These are phyloP conservation scores for Mytilinidion resinicola DNA, from an alignment of 495 filamentous ascomycete species.

Conservation along the genomic window DNA sequence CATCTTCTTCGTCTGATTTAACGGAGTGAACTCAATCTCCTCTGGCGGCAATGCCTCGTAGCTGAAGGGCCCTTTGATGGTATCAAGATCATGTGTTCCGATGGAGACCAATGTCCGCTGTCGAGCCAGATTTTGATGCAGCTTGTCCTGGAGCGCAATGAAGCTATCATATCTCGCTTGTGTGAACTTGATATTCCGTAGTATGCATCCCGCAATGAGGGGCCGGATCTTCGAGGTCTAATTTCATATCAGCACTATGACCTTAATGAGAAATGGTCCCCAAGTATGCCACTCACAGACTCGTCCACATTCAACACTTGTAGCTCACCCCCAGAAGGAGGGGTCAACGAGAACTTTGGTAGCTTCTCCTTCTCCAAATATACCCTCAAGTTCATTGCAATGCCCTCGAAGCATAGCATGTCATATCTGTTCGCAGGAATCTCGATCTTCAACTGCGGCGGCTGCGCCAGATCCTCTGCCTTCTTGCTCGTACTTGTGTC, in stretches of 20 bases:
- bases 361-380: constrained; percentile 69
- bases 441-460: constrained; percentile 94
- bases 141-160: constrained; percentile 95
- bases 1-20: constrained; percentile 88
- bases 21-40: constrained; percentile 80
- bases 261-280: neutral
- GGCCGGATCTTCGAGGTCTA: constrained; percentile 75
- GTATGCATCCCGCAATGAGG: constrained; percentile 76
- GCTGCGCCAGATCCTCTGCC: constrained; percentile 27
- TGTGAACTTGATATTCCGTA: constrained; percentile 87
- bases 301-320: constrained; percentile 72
- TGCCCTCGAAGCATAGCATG: constrained; percentile 96
- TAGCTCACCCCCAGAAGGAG: constrained; percentile 65
- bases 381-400: constrained; percentile 90
- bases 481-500: constrained; percentile 51
- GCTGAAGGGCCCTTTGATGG: constrained; percentile 87
- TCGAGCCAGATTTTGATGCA: constrained; percentile 92
- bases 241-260: constrained; percentile 7
- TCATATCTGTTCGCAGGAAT: constrained; percentile 99
- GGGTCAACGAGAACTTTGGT: constrained; percentile 69
- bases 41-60: constrained; percentile 91
- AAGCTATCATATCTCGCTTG: constrained; percentile 89
- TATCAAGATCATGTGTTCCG: constrained; percentile 94
- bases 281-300: constrained; percentile 44
- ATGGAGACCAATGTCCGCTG: constrained; percentile 91